Base-by-base conservation (phyloP, 2,329 filamentous ascomycete genomes). In the Colletotrichum musicola region DNA sequence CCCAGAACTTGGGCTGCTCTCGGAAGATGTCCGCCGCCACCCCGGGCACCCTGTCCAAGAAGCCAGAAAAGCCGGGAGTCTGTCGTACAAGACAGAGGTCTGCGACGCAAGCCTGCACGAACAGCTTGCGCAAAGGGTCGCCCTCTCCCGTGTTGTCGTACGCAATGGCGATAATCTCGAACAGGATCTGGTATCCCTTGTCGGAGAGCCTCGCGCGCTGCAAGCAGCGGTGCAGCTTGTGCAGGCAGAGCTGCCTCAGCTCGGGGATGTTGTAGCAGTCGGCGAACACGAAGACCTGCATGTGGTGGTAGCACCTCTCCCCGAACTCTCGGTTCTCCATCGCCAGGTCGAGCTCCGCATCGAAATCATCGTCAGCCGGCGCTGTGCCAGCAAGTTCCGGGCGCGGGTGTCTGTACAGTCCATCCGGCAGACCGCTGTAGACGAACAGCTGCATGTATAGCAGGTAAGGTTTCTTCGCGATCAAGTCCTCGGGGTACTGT, bases 281-380 rank as follows among this genome's bases (percentile, higher is more conserved):
- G 5, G 59, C 59, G 13, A 67, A 64, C 4, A 40, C n/a, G 46
- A 63, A 67, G 2, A 58, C 6, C 14, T 47, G 56, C 6, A 67
- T n/a, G 10, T 63, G 64, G 2, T 67, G 64, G 6, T 9, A 7
- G 51, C 35, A 46, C 0, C 46, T 13, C 2, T 51, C 16, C 10
- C 18, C 35, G 6, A 57, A 58, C 4, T 42, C 27, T 0, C 22
- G 44, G 7, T 56, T 50, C 13, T n/a, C 49, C 6, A 35, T 12
- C 13, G 14, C 30, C n/a, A 56, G 13, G 13, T 62, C 58, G 4
- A 35, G 44, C 1, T 40, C n/a, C 0, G 42, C 20, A 3, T 66
- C 50, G 10, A 44, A 49, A 14, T 54, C 44, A 3, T 22, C 22
- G 2, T 20, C n/a, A 22, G 14, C 25, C 12, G 4, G 27, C 22